Base-by-base conservation (phyloP, 192 early-diverging fungal species). In the Coemansia reversa region DNA sequence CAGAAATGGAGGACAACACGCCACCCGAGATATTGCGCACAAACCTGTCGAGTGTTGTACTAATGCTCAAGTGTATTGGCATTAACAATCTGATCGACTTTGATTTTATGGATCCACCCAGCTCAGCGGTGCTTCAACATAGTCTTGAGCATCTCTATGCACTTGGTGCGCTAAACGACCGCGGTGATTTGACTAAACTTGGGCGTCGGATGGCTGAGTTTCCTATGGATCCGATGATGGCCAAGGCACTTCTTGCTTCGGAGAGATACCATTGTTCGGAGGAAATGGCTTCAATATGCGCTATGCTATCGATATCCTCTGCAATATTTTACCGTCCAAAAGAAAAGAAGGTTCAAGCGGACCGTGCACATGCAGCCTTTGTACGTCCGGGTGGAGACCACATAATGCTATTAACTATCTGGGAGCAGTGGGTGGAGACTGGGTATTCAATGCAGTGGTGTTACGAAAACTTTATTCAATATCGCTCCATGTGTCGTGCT, bases 191-290 rank as follows among this genome's bases (percentile, higher is more conserved):
- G 62, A 99, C 97, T 14, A 97, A 96, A 72, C 84, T 97, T 16
- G 97, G 97, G 0, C 88, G 95, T 11, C 83, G 93, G 16, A 99
- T 99, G 97, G 95, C 96, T 28, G 97, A 99, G 86, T 95, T 97
- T 67, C 97, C 97, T 5, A 85, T 92, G 64, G 96, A 99, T 68
- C 97, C 97, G 3, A 92, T 93, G 87, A 83, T 97, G 66, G 92
- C 92, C 65, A 96, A 97, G 68, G 86, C 92, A 11, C 83, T 98
- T 49, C 84, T 99, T 55, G 92, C 89, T 7, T 91, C 94, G 0
- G 95, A 96, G 74, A 92, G 93, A 66, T 97, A 94, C 67, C 78
- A 84, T 29, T 99, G 97, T 69, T 90, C 94, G 3, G 97, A 98
- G 69, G 95, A 98, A 51, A 72, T 87, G 58, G 91, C 90, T 3